Percentiles rank a stretch among this genome's conserved stretches.
These are phyloP conservation scores for Solanum medicagineum DNA, from an alignment of 257 asterid genomes.

Conservation along the genomic window DNA sequence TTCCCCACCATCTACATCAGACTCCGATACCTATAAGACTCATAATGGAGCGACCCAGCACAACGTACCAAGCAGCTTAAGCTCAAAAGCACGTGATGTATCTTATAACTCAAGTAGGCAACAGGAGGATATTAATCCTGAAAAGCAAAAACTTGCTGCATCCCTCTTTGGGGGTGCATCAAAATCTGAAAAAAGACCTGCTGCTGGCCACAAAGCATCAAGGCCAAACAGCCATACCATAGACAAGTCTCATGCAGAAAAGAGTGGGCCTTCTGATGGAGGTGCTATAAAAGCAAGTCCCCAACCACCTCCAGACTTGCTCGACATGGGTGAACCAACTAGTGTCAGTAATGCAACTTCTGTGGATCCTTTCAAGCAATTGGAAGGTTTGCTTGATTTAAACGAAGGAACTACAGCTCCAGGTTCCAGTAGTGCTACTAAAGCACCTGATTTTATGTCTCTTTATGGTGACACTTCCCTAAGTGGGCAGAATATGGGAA, in stretches of 20 bases:
- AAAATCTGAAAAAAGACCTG: slow-evolving; percentile 44
- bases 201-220: slow-evolving; percentile 35
- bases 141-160: slow-evolving; percentile 88
- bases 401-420: slow-evolving; percentile 27
- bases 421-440: slow-evolving; percentile 17
- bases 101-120: slow-evolving; percentile 52
- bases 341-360: slow-evolving; percentile 23
- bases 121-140: slow-evolving; percentile 53
- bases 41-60: slow-evolving; percentile 44
- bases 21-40: slow-evolving; percentile 20
- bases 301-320: slow-evolving; percentile 77
- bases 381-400: slow-evolving; percentile 78
- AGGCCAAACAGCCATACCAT: slow-evolving; percentile 28
- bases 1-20: slow-evolving; percentile 45
- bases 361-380: slow-evolving; percentile 75
- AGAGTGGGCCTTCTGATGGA: slow-evolving; percentile 25
- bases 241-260: slow-evolving; percentile 33
- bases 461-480: slow-evolving; percentile 44
- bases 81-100: slow-evolving; percentile 20
- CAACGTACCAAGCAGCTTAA: slow-evolving; percentile 28
- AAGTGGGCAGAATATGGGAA: slow-evolving; percentile 20
- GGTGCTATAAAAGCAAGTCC: slow-evolving; percentile 28
- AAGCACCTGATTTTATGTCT: slow-evolving; percentile 50
- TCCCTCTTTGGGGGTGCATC: slow-evolving; percentile 72
- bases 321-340: slow-evolving; percentile 73